phyloP scores from a whole-genome alignment of 306 rosid species.

The Vigna reflexopilosa region DNA sequence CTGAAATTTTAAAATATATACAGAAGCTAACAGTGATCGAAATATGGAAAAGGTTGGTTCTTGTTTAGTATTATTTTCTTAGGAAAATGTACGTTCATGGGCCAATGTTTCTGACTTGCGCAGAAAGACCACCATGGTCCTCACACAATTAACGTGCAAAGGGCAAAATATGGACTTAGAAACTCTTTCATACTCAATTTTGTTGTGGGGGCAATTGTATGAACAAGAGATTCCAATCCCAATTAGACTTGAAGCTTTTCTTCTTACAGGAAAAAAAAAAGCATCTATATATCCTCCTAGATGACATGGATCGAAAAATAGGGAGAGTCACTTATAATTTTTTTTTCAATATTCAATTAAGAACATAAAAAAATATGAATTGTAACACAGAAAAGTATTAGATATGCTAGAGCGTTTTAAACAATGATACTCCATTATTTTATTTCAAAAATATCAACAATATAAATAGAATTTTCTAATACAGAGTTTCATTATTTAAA shows the following conservation, averaged over 20 bases:
- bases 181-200: background rate
- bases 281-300: too few species aligned
- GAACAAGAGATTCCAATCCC: background rate
- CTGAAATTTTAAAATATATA: slow-evolving; percentile 5
- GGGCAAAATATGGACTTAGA: background rate
- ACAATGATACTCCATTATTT: too few species aligned
- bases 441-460: too few species aligned
- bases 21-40: slow-evolving; percentile 18
- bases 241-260: background rate
- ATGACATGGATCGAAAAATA: too few species aligned
- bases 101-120: slow-evolving; percentile 39
- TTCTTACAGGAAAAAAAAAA: too few species aligned
- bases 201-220: background rate
- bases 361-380: too few species aligned
- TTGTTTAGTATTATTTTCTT: background rate
- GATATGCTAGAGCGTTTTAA: too few species aligned
- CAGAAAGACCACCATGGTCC: slow-evolving; percentile 36
- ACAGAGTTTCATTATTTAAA: too few species aligned
- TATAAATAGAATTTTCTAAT: too few species aligned
- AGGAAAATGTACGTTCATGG: slow-evolving; percentile 13
- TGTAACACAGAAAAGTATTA: too few species aligned
- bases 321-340: too few species aligned
- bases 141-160: background rate
- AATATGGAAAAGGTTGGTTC: slow-evolving; percentile 34
- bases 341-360: too few species aligned